Conservation (phyloP, 352 stramenopile species). For the Globisporangium nodosum region DNA sequence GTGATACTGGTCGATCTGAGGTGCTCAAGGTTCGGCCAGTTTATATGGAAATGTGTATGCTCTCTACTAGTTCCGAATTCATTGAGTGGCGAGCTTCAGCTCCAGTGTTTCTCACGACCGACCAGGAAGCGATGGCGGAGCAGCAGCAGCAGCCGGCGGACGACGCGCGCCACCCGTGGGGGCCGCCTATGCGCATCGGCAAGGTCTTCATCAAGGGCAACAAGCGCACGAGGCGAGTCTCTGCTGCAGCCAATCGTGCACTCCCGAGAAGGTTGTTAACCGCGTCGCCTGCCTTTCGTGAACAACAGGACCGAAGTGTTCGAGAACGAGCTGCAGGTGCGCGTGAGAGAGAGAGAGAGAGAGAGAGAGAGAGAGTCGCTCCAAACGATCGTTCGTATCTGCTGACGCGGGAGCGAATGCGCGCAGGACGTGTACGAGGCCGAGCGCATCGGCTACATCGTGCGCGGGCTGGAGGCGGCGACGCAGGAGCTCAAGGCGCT, state of each 20-base stretch:
- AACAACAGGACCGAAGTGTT: constrained; percentile 66
- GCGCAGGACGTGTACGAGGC: constrained; percentile 49
- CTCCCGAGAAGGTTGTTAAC: background rate
- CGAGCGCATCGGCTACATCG: constrained; percentile 61
- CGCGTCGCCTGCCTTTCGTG: too few species aligned
- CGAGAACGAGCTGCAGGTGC: constrained; percentile 80
- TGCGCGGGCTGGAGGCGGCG: constrained; percentile 50
- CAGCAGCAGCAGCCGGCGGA: constrained; percentile 5
- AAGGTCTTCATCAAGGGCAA: constrained; percentile 88
- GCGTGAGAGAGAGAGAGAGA: background rate
- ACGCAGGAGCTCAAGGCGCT: constrained; percentile 67
- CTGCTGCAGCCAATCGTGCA: too few species aligned
- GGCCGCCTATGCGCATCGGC: constrained; percentile 71
- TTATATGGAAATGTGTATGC: background rate
- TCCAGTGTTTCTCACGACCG: background rate
- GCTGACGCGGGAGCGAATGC: background rate
- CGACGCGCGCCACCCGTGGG: constrained; percentile 58
- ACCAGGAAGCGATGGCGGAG: constrained; percentile 7
- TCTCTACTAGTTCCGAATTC: background rate
- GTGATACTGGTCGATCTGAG: background rate
- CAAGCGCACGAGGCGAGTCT: constrained; percentile 73
- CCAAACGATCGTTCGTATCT: too few species aligned
- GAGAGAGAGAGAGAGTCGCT: too few species aligned
- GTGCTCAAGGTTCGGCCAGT: background rate
- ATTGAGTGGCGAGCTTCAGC: background rate